Evolutionary conservation across 441 rosid genomes (phyloP).

Genomic region (Arabidopsis hybrid): DNA sequence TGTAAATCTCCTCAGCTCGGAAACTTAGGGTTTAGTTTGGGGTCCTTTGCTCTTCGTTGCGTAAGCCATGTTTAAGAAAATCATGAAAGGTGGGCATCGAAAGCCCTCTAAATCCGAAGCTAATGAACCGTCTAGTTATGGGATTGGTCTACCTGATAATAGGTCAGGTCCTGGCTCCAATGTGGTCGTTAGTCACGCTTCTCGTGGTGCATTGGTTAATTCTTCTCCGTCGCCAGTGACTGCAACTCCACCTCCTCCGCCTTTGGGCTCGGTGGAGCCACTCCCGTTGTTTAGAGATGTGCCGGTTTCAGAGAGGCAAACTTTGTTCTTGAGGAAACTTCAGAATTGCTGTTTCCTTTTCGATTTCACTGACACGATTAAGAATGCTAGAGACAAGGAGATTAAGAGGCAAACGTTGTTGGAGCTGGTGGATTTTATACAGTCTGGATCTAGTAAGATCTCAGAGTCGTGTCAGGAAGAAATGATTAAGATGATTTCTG

Average conservation of each 20-base stretch:
- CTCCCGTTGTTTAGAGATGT: slow-evolving; percentile 81
- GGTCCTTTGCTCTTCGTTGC: slow-evolving; percentile 7
- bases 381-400: slow-evolving; percentile 78
- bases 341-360: slow-evolving; percentile 81
- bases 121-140: slow-evolving; percentile 53
- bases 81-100: slow-evolving; percentile 77
- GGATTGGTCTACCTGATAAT: slow-evolving; percentile 46
- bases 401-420: slow-evolving; percentile 83
- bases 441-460: slow-evolving; percentile 84
- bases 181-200: slow-evolving; percentile 76
- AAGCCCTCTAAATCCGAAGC: slow-evolving; percentile 85
- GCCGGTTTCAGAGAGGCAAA: slow-evolving; percentile 67
- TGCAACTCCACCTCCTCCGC: slow-evolving; percentile 58
- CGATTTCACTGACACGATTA: slow-evolving; percentile 67
- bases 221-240: slow-evolving; percentile 37
- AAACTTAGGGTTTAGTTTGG: slow-evolving; percentile 39
- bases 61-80: slow-evolving; percentile 79
- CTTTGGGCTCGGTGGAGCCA: slow-evolving; percentile 63
- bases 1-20: background rate
- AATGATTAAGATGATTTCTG: slow-evolving; percentile 79
- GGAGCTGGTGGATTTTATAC: slow-evolving; percentile 86
- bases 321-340: slow-evolving; percentile 74
- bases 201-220: slow-evolving; percentile 52
- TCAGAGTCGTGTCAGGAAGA: slow-evolving; percentile 85
- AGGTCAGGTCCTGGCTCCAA: slow-evolving; percentile 53